These are phyloP conservation scores for Stipa capillata DNA, from an alignment of 176 grass and related monocot species.

Conservation along the genomic window DNA sequence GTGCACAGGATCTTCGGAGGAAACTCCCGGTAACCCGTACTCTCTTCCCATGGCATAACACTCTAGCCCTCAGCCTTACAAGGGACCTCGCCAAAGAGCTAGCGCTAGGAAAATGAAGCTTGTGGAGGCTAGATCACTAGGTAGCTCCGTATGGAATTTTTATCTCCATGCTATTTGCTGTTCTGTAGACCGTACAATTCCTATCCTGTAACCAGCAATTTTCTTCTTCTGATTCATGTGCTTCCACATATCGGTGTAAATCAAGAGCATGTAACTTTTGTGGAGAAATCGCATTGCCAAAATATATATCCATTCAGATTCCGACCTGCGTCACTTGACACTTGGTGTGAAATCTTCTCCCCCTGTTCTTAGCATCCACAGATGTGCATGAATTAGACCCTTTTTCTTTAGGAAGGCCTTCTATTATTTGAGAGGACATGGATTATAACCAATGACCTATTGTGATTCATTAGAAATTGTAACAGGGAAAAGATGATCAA, in stretches of 20 bases:
- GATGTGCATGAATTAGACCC: background rate
- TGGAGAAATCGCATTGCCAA: background rate
- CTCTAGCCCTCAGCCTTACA: conserved; percentile 61
- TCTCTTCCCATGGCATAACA: conserved; percentile 95
- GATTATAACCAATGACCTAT: too few species aligned
- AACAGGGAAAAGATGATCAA: background rate
- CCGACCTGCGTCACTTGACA: background rate
- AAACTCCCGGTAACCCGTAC: conserved; percentile 95
- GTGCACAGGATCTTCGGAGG: conserved; percentile 75
- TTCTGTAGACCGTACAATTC: conserved; percentile 23
- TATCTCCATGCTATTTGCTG: conserved; percentile 24
- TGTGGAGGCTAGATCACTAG: background rate
- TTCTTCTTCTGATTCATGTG: background rate
- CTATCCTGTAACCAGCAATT: conserved; percentile 3
- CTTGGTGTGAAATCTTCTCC: background rate
- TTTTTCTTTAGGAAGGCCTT: background rate
- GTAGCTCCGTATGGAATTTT: conserved; percentile 18
- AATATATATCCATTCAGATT: conserved; percentile 17
- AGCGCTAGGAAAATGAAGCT: conserved; percentile 68
- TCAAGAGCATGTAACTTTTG: conserved; percentile 6
- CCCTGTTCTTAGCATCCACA: background rate
- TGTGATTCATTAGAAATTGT: too few species aligned
- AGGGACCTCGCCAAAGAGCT: conserved; percentile 87
- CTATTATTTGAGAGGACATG: background rate
- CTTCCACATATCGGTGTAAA: conserved; percentile 22